Evolutionary conservation across 2,329 filamentous ascomycete genomes (phyloP).

Genomic region (Pochonia chlamydosporia): DNA sequence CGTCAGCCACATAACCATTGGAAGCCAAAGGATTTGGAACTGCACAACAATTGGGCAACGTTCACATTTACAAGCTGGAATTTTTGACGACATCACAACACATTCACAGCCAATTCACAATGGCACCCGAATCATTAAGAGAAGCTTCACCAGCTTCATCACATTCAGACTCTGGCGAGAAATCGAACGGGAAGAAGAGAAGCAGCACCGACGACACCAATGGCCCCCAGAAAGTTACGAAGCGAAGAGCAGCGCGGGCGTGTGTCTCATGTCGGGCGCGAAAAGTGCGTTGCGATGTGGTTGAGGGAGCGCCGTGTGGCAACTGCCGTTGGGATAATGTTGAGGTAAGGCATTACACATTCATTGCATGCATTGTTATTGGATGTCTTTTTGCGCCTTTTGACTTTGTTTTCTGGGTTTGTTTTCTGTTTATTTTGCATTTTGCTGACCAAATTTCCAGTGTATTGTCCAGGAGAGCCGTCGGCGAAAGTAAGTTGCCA

Average conservation of each 20-base stretch:
- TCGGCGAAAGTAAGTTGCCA: conserved; percentile 67
- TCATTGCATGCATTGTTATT: too few relatives aligned
- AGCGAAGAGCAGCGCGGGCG: conserved; percentile 83
- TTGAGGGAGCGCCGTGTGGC: conserved; percentile 80
- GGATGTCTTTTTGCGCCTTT: background rate
- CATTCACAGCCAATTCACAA: conserved; percentile 7
- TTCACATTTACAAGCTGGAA: background rate
- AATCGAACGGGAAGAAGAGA: conserved; percentile 24
- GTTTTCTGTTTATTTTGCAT: background rate
- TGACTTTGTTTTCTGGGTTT: conserved; percentile 8
- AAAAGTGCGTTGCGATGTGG: conserved; percentile 91
- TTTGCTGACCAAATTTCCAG: conserved; percentile 15
- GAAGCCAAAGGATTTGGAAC: too few relatives aligned
- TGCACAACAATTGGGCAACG: too few relatives aligned
- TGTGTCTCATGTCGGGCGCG: conserved; percentile 83
- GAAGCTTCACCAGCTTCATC: conserved; percentile 23
- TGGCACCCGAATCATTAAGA: conserved; percentile 18
- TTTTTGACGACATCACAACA: too few relatives aligned
- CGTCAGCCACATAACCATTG: too few relatives aligned
- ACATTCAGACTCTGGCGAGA: conserved; percentile 18
- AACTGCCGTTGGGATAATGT: conserved; percentile 81
- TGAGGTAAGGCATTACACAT: too few relatives aligned
- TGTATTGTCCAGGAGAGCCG: conserved; percentile 77
- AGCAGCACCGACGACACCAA: conserved; percentile 20
- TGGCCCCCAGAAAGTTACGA: conserved; percentile 47